Percentiles rank a stretch among this genome's conserved stretches.
Conservation (phyloP, 768 basidiomycete genomes). For the Neoboletus subvelutipes region DNA sequence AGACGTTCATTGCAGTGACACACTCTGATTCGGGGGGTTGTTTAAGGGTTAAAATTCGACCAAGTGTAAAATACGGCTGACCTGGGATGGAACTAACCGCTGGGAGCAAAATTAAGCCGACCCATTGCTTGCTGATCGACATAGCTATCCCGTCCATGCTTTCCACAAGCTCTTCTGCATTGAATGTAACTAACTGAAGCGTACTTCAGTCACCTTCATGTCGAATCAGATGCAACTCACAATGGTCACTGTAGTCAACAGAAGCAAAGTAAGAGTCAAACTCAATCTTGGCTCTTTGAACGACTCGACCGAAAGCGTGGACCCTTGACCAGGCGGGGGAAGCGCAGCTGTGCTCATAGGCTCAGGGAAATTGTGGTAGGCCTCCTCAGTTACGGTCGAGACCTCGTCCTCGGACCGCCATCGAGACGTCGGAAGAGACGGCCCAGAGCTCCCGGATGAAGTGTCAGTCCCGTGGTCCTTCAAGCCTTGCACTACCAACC, state of each 20-base stretch:
- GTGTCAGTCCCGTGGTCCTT: constrained; percentile 1
- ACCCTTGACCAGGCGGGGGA: constrained; percentile 17
- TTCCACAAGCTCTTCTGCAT: constrained; percentile 74
- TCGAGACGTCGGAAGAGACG: constrained; percentile 9
- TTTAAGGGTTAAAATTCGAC: not conserved
- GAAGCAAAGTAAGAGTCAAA: constrained; percentile 51
- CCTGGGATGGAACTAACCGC: constrained; percentile 80
- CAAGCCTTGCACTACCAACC: constrained; percentile 21
- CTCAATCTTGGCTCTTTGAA: constrained; percentile 58
- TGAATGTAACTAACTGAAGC: constrained; percentile 52
- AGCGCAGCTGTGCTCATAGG: constrained; percentile 9
- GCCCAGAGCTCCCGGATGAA: constrained; percentile 1
- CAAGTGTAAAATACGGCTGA: constrained; percentile 25
- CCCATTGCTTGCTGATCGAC: constrained; percentile 81
- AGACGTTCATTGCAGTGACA: constrained; percentile 87
- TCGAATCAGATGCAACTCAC: constrained; percentile 39
- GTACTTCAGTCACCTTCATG: not conserved
- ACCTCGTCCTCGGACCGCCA: constrained; percentile 18
- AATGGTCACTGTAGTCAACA: constrained; percentile 60
- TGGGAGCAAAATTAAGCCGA: constrained; percentile 86
- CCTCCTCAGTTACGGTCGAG: constrained; percentile 3
- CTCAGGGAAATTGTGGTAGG: constrained; percentile 9
- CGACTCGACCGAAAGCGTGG: constrained; percentile 15
- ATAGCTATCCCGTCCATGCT: constrained; percentile 77
- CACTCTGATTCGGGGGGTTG: constrained; percentile 52